Percentiles rank a stretch among this genome's conserved stretches.
Evolutionary conservation across 1,284 basidiomycete genomes (phyloP).

Genomic region (Heliocybe sulcata): DNA sequence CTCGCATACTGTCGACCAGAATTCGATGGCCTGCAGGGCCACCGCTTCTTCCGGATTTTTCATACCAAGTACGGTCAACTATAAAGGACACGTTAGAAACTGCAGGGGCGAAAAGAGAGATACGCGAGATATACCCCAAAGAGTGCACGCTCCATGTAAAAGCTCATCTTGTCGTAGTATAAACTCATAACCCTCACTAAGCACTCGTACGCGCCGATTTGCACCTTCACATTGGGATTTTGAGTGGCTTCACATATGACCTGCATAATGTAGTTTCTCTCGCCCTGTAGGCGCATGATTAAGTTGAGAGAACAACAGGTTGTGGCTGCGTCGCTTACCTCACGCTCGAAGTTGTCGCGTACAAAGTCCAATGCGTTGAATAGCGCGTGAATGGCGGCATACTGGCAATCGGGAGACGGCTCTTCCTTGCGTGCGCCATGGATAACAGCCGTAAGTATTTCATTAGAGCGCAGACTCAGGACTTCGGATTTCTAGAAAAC

Average conservation of each 20-base stretch:
- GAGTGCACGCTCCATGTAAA: conserved; percentile 99
- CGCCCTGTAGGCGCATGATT: conserved; percentile 57
- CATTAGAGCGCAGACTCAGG: conserved; percentile 85
- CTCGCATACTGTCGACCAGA: conserved; percentile 99
- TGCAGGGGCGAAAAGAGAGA: conserved; percentile 5
- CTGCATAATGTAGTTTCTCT: conserved; percentile 99
- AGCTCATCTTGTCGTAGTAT: conserved; percentile 99
- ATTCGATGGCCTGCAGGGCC: conserved; percentile 95
- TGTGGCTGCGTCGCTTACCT: conserved; percentile 43
- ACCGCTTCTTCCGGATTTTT: conserved; percentile 89
- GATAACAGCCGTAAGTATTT: conserved; percentile 97
- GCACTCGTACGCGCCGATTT: conserved; percentile 93
- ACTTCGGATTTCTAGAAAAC: conserved; percentile 79
- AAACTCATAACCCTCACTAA: conserved; percentile 95
- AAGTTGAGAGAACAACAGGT: neutral
- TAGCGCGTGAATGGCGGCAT: conserved; percentile 91
- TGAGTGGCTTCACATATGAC: conserved; percentile 99
- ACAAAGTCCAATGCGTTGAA: conserved; percentile 98
- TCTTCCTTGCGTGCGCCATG: conserved; percentile 98
- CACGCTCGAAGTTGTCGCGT: conserved; percentile 94
- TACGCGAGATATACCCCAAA: conserved; percentile 71
- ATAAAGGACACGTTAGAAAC: conserved; percentile 12
- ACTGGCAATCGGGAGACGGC: conserved; percentile 86
- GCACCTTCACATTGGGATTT: conserved; percentile 69
- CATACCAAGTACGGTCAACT: conserved; percentile 99